Conservation (phyloP, 208 protist genomes). For the Trypanosoma cruzi region DNA sequence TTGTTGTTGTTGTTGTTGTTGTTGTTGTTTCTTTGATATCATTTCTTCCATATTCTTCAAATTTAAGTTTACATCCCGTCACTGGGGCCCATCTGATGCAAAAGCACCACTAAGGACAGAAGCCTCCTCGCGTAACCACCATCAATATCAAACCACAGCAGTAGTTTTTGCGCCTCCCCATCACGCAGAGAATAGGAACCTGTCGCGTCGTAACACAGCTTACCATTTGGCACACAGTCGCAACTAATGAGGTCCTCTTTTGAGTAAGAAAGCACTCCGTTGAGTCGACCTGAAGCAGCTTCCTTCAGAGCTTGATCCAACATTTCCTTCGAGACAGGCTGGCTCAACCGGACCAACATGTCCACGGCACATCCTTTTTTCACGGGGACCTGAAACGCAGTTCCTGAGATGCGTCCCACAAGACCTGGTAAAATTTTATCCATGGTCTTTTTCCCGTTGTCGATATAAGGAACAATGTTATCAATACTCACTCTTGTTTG, state of each 20-base stretch:
- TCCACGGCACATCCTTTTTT: conserved; percentile 98
- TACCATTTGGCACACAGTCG: conserved; percentile 39
- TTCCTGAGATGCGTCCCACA: conserved; percentile 75
- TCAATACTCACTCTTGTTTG: conserved; percentile 82
- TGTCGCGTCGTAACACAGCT: conserved; percentile 39
- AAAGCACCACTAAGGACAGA: conserved; percentile 21
- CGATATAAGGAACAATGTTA: conserved; percentile 98
- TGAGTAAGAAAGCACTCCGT: conserved; percentile 74
- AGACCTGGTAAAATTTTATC: conserved; percentile 88
- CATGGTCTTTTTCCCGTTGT: conserved; percentile 98
- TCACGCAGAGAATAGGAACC: conserved; percentile 31
- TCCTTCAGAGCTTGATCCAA: conserved; percentile 91
- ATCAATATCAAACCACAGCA: conserved; percentile 64
- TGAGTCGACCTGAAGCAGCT: conserved; percentile 40
- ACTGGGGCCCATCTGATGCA: conserved; percentile 12
- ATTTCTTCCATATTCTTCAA: not conserved
- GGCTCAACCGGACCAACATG: conserved; percentile 90
- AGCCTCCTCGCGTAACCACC: conserved; percentile 31
- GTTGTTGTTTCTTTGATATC: not conserved
- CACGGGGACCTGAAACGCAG: conserved; percentile 98
- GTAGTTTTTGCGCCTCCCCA: conserved; percentile 44
- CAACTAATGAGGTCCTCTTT: conserved; percentile 38
- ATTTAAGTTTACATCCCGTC: conserved; percentile 24
- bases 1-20: not conserved
- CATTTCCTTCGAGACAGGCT: conserved; percentile 90